Base-by-base conservation (phyloP, 1,284 basidiomycete species). In the Mycosarcoma maydis region DNA sequence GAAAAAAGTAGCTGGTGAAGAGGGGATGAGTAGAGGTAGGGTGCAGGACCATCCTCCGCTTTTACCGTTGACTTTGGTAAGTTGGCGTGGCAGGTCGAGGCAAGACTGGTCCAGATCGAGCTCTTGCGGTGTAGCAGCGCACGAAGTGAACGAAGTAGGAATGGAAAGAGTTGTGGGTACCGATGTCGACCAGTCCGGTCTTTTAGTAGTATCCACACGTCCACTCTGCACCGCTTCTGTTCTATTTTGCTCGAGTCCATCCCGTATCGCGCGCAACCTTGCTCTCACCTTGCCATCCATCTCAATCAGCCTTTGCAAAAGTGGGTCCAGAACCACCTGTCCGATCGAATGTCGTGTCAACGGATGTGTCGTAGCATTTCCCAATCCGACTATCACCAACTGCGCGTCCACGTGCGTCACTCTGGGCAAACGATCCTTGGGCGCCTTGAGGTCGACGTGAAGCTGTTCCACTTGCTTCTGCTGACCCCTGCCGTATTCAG, bases 401-500 rank as follows among this genome's bases (percentile, higher is more conserved):
- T 52, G 52, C 10, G 10, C 27, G 1, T 41, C 23, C 22, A 69
- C 14, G 14, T 23, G 4, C 1, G 56, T 33, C 17, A 69, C 24
- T 4, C n/a, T 27, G 3, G 60, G 56, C 22, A 64, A 4, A 2
- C 60, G 38, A 13, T 48, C 39, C 9, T n/a, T 37, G 0, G 66
- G 66, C 2, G 60, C 26, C 5, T 22, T 13, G 0, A 55, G 30
- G 5, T 59, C 51, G 3, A 7, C 11, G 24, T 59, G 50, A 17
- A 69, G 32, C 7, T 37, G 27, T 19, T 59, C 52, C 0, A 69
- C 60, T 6, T 48, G n/a, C 9, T 30, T 27, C 2, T 60, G 52
- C 24, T 70, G 60, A 4, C 60, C 67, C 22, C 65, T 64, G n/a
- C 67, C 67, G 27, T 60, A 70, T 39, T 70, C 67, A 6, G 60